A percentile compares a stretch with the other conserved stretches of the same genome.
Evolutionary conservation across 2,329 filamentous ascomycete species (phyloP).

Genomic region (Diaporthe citri): DNA sequence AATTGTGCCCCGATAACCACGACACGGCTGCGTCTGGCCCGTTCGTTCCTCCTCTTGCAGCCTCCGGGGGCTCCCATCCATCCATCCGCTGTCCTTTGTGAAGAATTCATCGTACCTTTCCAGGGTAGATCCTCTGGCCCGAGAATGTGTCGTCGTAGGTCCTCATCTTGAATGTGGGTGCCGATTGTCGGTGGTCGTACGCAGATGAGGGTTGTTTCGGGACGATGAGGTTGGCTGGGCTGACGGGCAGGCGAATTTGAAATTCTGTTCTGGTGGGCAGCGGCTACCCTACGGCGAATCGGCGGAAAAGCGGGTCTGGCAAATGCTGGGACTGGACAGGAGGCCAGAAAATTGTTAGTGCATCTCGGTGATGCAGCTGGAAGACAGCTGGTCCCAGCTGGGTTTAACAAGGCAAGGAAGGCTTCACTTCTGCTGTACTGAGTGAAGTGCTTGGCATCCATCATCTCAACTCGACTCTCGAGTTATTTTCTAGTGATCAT

Average conservation of each 20-base stretch:
- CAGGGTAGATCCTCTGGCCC: constrained; percentile 76
- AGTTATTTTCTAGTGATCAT: too few species aligned
- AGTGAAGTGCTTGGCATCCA: not conserved
- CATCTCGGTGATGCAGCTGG: not conserved
- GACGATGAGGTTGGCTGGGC: constrained; percentile 40
- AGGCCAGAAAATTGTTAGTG: constrained; percentile 30
- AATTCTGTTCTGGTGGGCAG: constrained; percentile 40
- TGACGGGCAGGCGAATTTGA: constrained; percentile 38
- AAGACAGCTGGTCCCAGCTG: not conserved
- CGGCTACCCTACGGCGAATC: constrained; percentile 30
- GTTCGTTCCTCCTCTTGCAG: constrained; percentile 34
- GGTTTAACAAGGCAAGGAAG: not conserved
- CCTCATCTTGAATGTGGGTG: constrained; percentile 66
- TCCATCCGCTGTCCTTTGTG: constrained; percentile 24
- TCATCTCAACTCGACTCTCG: not conserved
- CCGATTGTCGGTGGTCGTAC: constrained; percentile 54
- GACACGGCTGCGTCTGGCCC: not conserved
- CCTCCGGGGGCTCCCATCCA: not conserved
- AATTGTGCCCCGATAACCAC: not conserved
- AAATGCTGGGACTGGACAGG: not conserved
- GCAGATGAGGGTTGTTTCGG: constrained; percentile 44
- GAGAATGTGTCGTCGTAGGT: constrained; percentile 77
- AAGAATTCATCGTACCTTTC: constrained; percentile 67
- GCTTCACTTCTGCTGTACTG: not conserved
- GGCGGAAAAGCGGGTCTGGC: not conserved